Percentiles rank a stretch among this genome's conserved stretches.
Evolutionary conservation across 1,284 basidiomycete species (phyloP).

Genomic region (Quambalaria eucalypti): DNA sequence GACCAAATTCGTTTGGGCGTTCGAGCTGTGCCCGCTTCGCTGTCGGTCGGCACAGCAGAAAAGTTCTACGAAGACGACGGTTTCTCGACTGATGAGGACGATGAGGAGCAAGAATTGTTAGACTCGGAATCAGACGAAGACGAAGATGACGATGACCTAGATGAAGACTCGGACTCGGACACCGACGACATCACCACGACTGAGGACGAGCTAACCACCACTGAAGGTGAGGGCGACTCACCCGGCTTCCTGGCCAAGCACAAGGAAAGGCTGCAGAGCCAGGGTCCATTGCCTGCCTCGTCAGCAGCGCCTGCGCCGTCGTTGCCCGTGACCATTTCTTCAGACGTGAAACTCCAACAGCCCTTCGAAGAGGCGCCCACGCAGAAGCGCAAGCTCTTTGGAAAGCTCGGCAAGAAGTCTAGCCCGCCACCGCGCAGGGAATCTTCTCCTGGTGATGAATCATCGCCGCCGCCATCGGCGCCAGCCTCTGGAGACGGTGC

Average conservation of each 20-base stretch:
- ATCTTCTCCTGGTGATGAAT: background rate
- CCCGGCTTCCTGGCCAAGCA: background rate
- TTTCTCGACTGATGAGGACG: constrained; percentile 18
- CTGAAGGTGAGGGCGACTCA: constrained; percentile 12
- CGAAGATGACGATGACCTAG: constrained; percentile 11
- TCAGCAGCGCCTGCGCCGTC: background rate
- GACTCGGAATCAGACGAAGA: constrained; percentile 19
- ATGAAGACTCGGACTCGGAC: constrained; percentile 12
- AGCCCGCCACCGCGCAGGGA: background rate
- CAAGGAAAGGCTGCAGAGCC: background rate
- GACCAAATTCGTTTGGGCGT: constrained; percentile 12
- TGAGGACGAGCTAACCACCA: constrained; percentile 2
- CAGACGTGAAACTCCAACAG: too few relatives aligned
- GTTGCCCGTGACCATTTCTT: too few relatives aligned
- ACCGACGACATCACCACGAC: constrained; percentile 10
- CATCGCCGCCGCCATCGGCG: background rate
- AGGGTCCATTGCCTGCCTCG: background rate
- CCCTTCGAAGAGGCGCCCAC: background rate
- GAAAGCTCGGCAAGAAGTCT: background rate
- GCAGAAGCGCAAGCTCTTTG: background rate
- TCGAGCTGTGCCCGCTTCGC: constrained; percentile 29
- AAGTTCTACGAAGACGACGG: constrained; percentile 37
- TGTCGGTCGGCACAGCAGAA: constrained; percentile 28
- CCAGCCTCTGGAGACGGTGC: background rate
- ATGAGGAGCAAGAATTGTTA: constrained; percentile 4